Conservation (phyloP, 139 green algal species). For the Coelastrella sp. region DNA sequence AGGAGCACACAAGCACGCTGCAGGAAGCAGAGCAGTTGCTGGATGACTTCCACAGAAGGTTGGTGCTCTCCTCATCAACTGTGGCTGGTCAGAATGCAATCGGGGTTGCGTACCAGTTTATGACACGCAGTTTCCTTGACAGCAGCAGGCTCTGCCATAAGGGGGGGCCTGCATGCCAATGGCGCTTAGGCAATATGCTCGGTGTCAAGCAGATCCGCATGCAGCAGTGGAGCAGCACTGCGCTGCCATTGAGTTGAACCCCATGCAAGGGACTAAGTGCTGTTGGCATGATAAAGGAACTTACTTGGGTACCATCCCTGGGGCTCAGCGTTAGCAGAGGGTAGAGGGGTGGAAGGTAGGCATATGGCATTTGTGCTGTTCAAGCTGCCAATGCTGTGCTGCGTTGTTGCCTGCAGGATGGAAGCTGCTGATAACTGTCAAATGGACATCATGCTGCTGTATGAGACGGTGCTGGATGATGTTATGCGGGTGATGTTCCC, state of each 20-base stretch:
- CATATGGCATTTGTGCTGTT: background rate
- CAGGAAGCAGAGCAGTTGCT: conserved; percentile 30
- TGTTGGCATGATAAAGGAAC: no score
- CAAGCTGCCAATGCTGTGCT: background rate
- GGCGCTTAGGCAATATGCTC: no score
- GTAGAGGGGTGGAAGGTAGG: background rate
- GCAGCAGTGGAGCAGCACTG: no score
- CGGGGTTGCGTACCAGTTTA: background rate
- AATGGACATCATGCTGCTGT: conserved; percentile 58
- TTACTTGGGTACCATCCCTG: no score
- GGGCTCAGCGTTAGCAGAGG: no score
- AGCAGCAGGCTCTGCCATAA: background rate
- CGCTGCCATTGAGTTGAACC: no score
- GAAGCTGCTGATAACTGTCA: conserved; percentile 48
- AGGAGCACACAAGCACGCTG: conserved; percentile 6
- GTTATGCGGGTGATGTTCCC: conserved; percentile 58
- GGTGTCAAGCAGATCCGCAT: no score
- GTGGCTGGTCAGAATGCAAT: background rate
- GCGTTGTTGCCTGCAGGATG: conserved; percentile 37
- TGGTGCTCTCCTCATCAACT: background rate
- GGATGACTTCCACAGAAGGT: conserved; percentile 38
- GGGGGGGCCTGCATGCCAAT: no score
- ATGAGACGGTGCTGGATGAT: conserved; percentile 53
- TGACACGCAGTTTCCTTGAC: background rate
- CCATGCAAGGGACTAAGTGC: no score